Conservation (phyloP, 176 grass and related monocot species). For the Oryza glaberrima region DNA sequence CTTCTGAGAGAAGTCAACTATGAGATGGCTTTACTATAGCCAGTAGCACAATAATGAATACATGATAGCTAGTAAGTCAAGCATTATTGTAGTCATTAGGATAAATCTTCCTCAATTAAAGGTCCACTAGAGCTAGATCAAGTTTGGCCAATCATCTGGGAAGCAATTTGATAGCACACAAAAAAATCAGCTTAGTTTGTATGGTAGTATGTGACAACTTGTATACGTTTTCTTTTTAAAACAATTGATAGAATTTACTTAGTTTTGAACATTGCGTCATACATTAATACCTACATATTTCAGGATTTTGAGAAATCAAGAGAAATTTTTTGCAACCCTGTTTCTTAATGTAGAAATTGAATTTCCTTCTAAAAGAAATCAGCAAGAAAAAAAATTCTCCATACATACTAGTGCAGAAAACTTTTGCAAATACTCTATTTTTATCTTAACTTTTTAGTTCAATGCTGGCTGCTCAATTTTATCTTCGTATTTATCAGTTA, state of each 20-base stretch:
- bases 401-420: neutral
- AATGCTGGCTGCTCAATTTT: neutral
- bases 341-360: neutral
- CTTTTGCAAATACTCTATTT: neutral
- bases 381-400: neutral
- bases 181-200: neutral
- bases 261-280: neutral
- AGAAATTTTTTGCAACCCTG: neutral
- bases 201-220: neutral
- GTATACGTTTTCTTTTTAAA: neutral
- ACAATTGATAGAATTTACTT: neutral
- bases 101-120: neutral
- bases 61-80: neutral
- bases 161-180: neutral
- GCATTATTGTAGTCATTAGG: neutral
- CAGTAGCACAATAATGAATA: neutral
- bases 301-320: slow-evolving; percentile 1
- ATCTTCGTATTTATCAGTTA: neutral
- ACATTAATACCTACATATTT: slow-evolving; percentile 5
- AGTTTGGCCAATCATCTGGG: neutral
- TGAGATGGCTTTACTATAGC: slow-evolving; percentile 3
- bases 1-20: neutral
- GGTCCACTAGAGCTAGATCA: neutral
- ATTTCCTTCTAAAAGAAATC: neutral
- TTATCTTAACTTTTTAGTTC: neutral